Base-by-base conservation (phyloP, 129 eudicot genomes). In the Pseudognaphalium luteoalbum region DNA sequence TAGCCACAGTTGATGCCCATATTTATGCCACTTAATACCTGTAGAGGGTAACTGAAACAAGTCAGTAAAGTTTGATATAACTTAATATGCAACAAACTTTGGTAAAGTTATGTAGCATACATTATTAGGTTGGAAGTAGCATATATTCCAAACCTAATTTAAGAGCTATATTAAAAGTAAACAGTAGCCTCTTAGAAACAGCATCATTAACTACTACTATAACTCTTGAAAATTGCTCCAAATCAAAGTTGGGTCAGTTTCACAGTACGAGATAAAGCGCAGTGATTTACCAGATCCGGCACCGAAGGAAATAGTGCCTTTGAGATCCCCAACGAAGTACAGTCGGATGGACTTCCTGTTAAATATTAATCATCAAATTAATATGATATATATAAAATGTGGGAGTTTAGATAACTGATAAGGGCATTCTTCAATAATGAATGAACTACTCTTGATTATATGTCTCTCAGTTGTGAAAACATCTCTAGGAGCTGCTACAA, bases 11-110 rank as follows among this genome's bases (percentile, higher is more conserved):
- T 93, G 92, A 92, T 85, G 74, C 96, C 98, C 92, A 72, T 88
- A 77, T 93, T 93, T 74, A 93, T 93, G 85, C 98, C 98, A 83
- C 96, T 93, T 76, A 93, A 71, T 21, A 93, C 98, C 98, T 93
- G 89, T 82, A 80, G 9, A 56, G 35, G 68, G 68, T 29, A 19
- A 14, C 42, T 29, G 21, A 6, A 77, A 65, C 12, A 5, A 77
- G 34, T 71, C 32, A 78, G 71, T 44, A 77, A 57, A 67, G 47
- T 42, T 12, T 51, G 8, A 15, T 51, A n/a, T n/a, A n/a, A n/a
- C n/a, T n/a, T n/a, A n/a, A n/a, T n/a, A 51, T 51, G 58, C 58
- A 51, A 4, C 58, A 51, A 51, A 51, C 19, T 14, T 51, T 12
- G 8, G 20, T 15, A 12, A 6, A 51, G 5, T 51, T 51, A 17